Conservation (phyloP, 495 filamentous ascomycete genomes). For the Hyaloscypha variabilis region DNA sequence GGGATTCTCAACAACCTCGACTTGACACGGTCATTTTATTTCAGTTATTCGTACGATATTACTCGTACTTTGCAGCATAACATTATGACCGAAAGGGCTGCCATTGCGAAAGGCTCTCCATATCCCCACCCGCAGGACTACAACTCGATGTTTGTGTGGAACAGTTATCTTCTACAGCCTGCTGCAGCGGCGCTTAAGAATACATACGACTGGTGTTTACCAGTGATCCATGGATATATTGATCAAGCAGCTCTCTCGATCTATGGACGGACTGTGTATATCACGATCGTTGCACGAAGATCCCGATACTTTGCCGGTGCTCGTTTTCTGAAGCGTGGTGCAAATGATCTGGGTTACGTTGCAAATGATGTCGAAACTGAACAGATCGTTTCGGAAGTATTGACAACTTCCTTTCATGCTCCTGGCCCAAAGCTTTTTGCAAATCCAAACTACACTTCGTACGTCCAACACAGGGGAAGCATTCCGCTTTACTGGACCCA, state of each 20-base stretch:
- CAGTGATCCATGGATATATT: constrained; percentile 94
- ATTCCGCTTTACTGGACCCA: constrained; percentile 98
- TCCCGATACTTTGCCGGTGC: constrained; percentile 95
- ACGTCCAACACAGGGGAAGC: constrained; percentile 94
- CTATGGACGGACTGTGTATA: constrained; percentile 83
- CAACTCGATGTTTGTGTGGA: constrained; percentile 98
- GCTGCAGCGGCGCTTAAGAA: constrained; percentile 71
- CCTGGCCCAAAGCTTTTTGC: constrained; percentile 83
- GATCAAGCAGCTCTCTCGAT: constrained; percentile 85
- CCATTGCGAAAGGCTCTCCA: constrained; percentile 62
- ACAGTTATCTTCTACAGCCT: constrained; percentile 82
- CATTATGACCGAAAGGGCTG: constrained; percentile 77
- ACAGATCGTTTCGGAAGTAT: constrained; percentile 92
- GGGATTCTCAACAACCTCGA: constrained; percentile 90
- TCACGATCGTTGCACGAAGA: constrained; percentile 89
- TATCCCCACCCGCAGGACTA: constrained; percentile 64
- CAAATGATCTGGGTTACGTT: constrained; percentile 95
- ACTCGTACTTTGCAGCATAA: constrained; percentile 93
- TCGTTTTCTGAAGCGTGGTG: constrained; percentile 89
- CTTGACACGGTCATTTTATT: constrained; percentile 89
- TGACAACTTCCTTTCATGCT: constrained; percentile 94
- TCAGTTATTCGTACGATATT: constrained; percentile 97
- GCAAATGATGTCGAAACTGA: constrained; percentile 99
- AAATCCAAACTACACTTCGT: constrained; percentile 92
- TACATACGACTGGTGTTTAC: constrained; percentile 93